Base-by-base conservation (phyloP, 2,329 filamentous ascomycete species). In the Ceratocystis variospora region DNA sequence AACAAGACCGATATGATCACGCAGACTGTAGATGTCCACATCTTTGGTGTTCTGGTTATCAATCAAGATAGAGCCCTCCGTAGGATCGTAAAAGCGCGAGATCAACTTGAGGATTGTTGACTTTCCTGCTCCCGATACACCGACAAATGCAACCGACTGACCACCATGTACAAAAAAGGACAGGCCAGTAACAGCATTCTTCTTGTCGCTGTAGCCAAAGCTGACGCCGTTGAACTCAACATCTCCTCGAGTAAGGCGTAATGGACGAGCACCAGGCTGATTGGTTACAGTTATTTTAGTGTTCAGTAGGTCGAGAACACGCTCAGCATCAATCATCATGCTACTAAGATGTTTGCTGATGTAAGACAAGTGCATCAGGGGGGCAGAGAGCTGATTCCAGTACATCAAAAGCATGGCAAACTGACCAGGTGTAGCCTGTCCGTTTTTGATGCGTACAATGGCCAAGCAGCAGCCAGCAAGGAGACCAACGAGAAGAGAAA, bases 341-440 rank as follows among this genome's bases (percentile, higher is more conserved):
- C 79, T 78, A 66, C 81, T 82, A 68, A 85, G 78, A 62, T 74
- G 80, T 71, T 81, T 82, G 5, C 83, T 81, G 33, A 85, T 74
- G 19, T 76, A 76, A 5, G 82, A 80, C 71, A 90, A 89, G 74
- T 88, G 89, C 70, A 85, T 85, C 64, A 90, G 79, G 1, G 87
- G 87, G 1, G 82, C 81, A 57, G 87, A 87, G 46, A 90, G 78
- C 71, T 90, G 87, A 19, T 82, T 81, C 86, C 89, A 89, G 73
- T 90, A 90, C 64, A 86, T 87, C 68, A 90, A 76, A 17, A 90
- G 77, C 75, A 86, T 83, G 66, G 88, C 84, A 70, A 90, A 89
- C 69, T 87, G 80, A 66, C 87, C 87, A 10, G 87, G 78, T 4
- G 82, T 82, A 3, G 83, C 81, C 64, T 80, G 75, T 1, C 80